Conservation (phyloP, 345 rosid genomes). For the Dovyalis caffra region DNA sequence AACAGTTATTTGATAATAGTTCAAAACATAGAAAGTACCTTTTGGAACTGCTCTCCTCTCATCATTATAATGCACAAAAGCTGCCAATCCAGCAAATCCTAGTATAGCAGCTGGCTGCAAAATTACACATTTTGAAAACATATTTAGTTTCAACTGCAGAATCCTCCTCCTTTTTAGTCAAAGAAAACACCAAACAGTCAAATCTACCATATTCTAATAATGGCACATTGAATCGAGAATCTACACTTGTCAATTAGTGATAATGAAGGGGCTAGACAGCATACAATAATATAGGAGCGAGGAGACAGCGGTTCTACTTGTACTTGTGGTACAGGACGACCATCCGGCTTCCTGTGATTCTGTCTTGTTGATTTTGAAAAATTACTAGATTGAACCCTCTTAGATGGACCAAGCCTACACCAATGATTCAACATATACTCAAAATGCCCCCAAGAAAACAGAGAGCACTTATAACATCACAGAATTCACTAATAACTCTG, state of each 20-base stretch:
- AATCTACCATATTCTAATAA: not conserved
- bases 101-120: constrained; percentile 63
- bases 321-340: constrained; percentile 19
- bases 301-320: constrained; percentile 37
- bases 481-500: not conserved
- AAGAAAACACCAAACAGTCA: not conserved
- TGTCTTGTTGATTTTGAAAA: constrained; percentile 48
- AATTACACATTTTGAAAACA: not conserved
- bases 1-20: not conserved
- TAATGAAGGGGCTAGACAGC: constrained; percentile 17
- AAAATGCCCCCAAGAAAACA: not conserved
- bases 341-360: constrained; percentile 18
- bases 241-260: constrained; percentile 7
- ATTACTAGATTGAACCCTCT: constrained; percentile 47
- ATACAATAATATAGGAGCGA: constrained; percentile 53
- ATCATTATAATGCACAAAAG: constrained; percentile 68
- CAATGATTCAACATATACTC: not conserved
- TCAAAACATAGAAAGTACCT: constrained; percentile 40
- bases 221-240: not conserved
- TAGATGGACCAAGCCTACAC: constrained; percentile 38
- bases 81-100: constrained; percentile 58
- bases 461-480: not conserved
- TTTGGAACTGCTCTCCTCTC: constrained; percentile 65
- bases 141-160: not conserved
- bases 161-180: not conserved